Evolutionary conservation across 768 basidiomycete genomes (phyloP).

Genomic region (Stropharia rugosoannulata): DNA sequence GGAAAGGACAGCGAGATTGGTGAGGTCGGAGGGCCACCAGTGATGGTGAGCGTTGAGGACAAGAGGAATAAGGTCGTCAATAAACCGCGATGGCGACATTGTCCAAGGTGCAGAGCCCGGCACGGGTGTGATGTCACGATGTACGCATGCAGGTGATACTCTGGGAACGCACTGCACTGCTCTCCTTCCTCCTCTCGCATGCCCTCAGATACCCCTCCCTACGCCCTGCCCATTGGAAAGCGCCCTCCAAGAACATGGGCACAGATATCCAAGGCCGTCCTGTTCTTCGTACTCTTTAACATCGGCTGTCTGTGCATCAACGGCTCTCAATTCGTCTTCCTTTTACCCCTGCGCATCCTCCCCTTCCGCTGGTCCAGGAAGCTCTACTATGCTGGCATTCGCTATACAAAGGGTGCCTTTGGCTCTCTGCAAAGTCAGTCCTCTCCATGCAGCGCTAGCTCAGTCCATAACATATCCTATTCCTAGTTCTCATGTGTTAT

Average conservation of each 20-base stretch:
- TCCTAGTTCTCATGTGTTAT: slow-evolving; percentile 72
- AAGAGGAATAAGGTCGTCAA: slow-evolving; percentile 52
- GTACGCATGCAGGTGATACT: slow-evolving; percentile 4
- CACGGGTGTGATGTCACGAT: slow-evolving; percentile 18
- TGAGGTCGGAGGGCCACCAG: slow-evolving; percentile 56
- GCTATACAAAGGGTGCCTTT: slow-evolving; percentile 83
- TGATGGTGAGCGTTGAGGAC: slow-evolving; percentile 46
- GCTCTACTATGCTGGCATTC: slow-evolving; percentile 68
- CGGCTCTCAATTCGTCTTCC: slow-evolving; percentile 66
- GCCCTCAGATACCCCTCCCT: slow-evolving; percentile 21
- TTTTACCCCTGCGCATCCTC: slow-evolving; percentile 65
- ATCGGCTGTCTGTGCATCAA: slow-evolving; percentile 70
- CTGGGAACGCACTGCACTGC: slow-evolving; percentile 6
- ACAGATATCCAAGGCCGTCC: slow-evolving; percentile 45
- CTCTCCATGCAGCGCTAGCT: background rate
- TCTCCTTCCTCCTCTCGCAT: slow-evolving; percentile 15
- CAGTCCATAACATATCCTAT: background rate
- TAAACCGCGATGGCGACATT: slow-evolving; percentile 22
- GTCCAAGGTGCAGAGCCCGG: background rate
- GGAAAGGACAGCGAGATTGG: slow-evolving; percentile 49
- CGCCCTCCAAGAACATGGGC: slow-evolving; percentile 56
- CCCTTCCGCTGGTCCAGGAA: slow-evolving; percentile 55
- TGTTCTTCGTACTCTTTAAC: slow-evolving; percentile 60
- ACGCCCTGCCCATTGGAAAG: slow-evolving; percentile 50
- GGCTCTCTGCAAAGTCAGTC: slow-evolving; percentile 69